Conservation (phyloP, 805 yeast species). For the Metschnikowia aberdeeniae region DNA sequence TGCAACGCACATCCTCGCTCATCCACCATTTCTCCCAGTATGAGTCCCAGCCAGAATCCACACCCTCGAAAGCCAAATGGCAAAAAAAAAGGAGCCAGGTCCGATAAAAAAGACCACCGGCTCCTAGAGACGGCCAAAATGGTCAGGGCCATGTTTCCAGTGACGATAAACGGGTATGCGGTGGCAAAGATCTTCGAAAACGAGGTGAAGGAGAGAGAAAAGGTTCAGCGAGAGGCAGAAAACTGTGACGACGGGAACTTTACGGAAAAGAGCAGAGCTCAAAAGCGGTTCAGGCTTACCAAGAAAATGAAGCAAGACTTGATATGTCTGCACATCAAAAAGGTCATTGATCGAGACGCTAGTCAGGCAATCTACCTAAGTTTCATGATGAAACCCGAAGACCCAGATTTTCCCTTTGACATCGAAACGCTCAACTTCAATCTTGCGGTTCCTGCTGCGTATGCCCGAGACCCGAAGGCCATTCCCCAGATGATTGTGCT, state of each 20-base stretch:
- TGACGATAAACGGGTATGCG: constrained; percentile 35
- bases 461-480: constrained; percentile 42
- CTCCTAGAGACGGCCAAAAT: constrained; percentile 32
- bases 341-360: constrained; percentile 12
- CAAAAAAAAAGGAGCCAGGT: constrained; percentile 3
- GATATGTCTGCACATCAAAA: constrained; percentile 12
- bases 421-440: constrained; percentile 49
- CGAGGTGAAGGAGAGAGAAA: background rate
- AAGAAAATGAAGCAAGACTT: constrained; percentile 11
- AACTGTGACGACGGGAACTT: background rate
- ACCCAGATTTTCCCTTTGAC: constrained; percentile 72
- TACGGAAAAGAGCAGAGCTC: background rate
- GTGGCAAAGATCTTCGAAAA: constrained; percentile 15
- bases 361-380: constrained; percentile 35
- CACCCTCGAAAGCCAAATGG: background rate
- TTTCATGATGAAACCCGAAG: constrained; percentile 51
- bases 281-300: constrained; percentile 6
- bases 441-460: constrained; percentile 50
- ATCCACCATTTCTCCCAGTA: background rate
- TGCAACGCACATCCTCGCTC: no score
- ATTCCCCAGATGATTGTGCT: constrained; percentile 52
- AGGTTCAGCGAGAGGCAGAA: background rate
- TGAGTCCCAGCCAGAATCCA: background rate
- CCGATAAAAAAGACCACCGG: constrained; percentile 18
- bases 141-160: constrained; percentile 27